phyloP scores from a whole-genome alignment of 2,329 filamentous ascomycete genomes.

The Claviceps cyperi region DNA sequence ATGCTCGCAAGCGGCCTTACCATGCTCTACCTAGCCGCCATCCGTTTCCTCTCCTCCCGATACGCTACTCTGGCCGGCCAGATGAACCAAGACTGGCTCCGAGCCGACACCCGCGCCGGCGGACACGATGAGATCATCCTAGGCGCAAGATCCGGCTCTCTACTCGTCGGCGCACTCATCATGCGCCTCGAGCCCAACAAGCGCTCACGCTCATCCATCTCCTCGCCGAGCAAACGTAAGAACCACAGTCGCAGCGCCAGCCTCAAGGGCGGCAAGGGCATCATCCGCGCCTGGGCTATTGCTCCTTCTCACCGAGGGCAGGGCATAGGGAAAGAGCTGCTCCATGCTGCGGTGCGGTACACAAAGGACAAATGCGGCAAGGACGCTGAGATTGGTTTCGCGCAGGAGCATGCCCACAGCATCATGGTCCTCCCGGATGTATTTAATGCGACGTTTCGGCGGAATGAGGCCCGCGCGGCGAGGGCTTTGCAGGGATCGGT shows the following conservation, averaged over 20 bases:
- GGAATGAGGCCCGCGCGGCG: conserved; percentile 42
- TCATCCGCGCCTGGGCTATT: conserved; percentile 76
- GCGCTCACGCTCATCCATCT: conserved; percentile 11
- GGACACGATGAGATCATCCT: conserved; percentile 42
- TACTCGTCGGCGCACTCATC: conserved; percentile 58
- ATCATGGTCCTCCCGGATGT: conserved; percentile 44
- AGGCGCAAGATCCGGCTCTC: conserved; percentile 51
- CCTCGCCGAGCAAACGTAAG: conserved; percentile 14
- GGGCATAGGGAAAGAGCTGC: conserved; percentile 57
- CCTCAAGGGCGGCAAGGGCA: conserved; percentile 46
- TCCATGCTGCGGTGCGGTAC: conserved; percentile 57
- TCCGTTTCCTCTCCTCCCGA: conserved; percentile 43
- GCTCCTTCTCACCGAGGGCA: conserved; percentile 51
- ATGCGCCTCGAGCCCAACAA: conserved; percentile 43
- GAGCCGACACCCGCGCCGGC: conserved; percentile 21
- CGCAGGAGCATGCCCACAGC: conserved; percentile 63
- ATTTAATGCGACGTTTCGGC: conserved; percentile 48
- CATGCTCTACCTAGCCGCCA: conserved; percentile 47
- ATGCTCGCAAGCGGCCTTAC: conserved; percentile 46
- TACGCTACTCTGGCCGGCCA: conserved; percentile 51
- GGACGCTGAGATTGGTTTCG: conserved; percentile 56
- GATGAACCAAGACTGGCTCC: conserved; percentile 48
- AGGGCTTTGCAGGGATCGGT: conserved; percentile 37
- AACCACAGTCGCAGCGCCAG: conserved; percentile 24
- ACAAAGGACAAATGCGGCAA: conserved; percentile 55